A percentile compares a stretch with the other conserved stretches of the same genome.
phyloP scores from a whole-genome alignment of 805 yeast species.

The Metschnikowia similis region DNA sequence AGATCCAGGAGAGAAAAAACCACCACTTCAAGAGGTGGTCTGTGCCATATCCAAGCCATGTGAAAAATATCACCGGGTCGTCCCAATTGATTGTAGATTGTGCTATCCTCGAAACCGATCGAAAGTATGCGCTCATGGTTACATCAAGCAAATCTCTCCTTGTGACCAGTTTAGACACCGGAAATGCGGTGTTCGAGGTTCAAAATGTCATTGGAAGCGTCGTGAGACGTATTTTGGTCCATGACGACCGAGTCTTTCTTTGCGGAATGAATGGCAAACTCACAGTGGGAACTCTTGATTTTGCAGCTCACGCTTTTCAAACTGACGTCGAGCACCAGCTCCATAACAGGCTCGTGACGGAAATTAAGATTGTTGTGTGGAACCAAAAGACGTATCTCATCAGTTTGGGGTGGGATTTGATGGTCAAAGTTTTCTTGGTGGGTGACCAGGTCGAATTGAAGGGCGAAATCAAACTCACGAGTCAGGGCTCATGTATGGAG shows the following conservation, averaged over 20 bases:
- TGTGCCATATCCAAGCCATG: constrained; percentile 26
- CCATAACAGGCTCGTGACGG: constrained; percentile 35
- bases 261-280: constrained; percentile 55
- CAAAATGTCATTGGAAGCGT: constrained; percentile 21
- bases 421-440: constrained; percentile 34
- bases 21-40: constrained; percentile 25
- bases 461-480: constrained; percentile 31
- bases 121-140: constrained; percentile 12
- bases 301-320: neutral
- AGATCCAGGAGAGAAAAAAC: constrained; percentile 9
- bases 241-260: constrained; percentile 26
- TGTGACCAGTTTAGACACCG: constrained; percentile 15
- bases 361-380: constrained; percentile 24
- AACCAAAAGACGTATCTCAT: constrained; percentile 34
- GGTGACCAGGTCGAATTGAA: constrained; percentile 4
- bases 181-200: constrained; percentile 12
- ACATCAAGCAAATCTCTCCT: constrained; percentile 19
- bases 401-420: constrained; percentile 60
- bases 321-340: constrained; percentile 21
- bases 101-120: constrained; percentile 8
- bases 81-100: constrained; percentile 23
- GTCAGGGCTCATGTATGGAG: constrained; percentile 52
- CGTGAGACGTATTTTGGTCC: constrained; percentile 32
- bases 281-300: constrained; percentile 16
- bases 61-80: constrained; percentile 9